Evolutionary conservation across 1,284 basidiomycete genomes (phyloP), one percentile per base, ranked within the genome.

Genomic region (Puccinia triticina): DNA sequence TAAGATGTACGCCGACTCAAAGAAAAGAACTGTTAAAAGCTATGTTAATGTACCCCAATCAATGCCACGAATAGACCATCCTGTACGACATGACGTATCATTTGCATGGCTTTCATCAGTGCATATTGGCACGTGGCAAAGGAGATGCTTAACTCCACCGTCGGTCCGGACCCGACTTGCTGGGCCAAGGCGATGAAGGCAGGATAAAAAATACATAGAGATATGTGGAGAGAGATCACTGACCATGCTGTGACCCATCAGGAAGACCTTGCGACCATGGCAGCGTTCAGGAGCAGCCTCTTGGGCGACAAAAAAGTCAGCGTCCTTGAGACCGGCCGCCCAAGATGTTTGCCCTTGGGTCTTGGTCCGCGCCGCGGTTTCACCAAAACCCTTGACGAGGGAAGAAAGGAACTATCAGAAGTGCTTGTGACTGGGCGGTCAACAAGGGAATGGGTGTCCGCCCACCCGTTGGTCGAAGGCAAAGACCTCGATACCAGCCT

Each of bases 181-280:
- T 37, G 26, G 57, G 57, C 21, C 23, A n/a, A n/a, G 11, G 23
- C 11, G 59, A 64, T 1, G 32, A 11, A 29, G 59, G 14, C 43
- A 26, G 32, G 26, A 23, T n/a, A 74, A 55, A 37, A 2, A 5
- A 53, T 40, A 48, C 21, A 37, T 34, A 23, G 10, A 55, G 26
- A 29, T 40, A 2, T 53, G 40, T 18, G n/a, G 37, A 71, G 10
- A 5, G 21, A 40, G n/a, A 72, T 69, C 23, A 46, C 67, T 69
- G 40, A 84, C 87, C 88, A 88, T 88, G 77, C 86, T 87, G 83
- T 88, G 88, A 8, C 88, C 88, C 67, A 86, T 84, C 46, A 88
- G 79, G 83, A 86, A 88, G 46, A 88, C 83, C n/a, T 85, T 84
- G 53, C 46, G 72, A 34, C 72, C 50, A 29, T 53, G 53, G 7